These are phyloP conservation scores for Cladosporium cucumerinum DNA, from an alignment of 2,329 filamentous ascomycete species.

Conservation along the genomic window DNA sequence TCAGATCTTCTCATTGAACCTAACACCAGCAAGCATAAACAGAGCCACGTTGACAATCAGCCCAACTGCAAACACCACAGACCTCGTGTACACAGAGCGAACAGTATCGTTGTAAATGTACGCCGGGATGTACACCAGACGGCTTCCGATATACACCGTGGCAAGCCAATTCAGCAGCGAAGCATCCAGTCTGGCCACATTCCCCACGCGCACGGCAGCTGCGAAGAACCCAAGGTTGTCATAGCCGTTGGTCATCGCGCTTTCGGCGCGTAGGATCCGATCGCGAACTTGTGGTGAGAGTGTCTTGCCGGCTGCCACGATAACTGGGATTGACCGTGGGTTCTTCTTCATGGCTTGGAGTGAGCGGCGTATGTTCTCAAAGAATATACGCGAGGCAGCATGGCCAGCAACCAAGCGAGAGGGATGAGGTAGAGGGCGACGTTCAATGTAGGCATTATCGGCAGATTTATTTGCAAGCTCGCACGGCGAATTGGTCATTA, in stretches of 20 bases:
- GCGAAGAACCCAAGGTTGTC: conserved; percentile 42
- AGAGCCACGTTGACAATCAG: conserved; percentile 13
- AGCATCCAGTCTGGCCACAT: conserved; percentile 33
- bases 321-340: not conserved
- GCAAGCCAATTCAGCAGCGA: conserved; percentile 28
- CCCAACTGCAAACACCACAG: conserved; percentile 24
- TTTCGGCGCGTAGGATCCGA: conserved; percentile 37
- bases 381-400: conserved; percentile 35
- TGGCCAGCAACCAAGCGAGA: conserved; percentile 34
- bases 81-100: conserved; percentile 20
- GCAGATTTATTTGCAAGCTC: too few species aligned
- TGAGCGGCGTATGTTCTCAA: not conserved
- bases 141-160: conserved; percentile 26
- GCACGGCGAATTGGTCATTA: too few species aligned
- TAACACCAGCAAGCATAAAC: not conserved
- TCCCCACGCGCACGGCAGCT: conserved; percentile 38
- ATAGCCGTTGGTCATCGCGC: conserved; percentile 37
- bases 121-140: conserved; percentile 30
- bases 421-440: conserved; percentile 30
- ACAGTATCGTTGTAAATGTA: conserved; percentile 23
- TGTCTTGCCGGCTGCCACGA: not conserved
- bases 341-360: not conserved
- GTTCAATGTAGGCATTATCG: not conserved
- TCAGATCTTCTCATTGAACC: not conserved
- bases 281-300: not conserved